phyloP scores from a whole-genome alignment of 495 filamentous ascomycete species.

The Viridothelium virens region DNA sequence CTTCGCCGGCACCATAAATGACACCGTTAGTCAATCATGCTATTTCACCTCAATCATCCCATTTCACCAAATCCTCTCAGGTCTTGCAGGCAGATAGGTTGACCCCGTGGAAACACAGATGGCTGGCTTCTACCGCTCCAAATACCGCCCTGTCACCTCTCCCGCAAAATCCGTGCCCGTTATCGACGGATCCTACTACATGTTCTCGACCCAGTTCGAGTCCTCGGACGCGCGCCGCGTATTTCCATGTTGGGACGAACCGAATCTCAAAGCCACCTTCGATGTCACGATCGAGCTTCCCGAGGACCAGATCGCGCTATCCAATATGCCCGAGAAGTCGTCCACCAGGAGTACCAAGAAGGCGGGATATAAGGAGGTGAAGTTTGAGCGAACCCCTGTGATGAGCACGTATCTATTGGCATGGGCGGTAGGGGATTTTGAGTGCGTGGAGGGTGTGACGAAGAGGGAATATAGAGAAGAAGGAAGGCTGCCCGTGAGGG shows the following conservation, averaged over 20 bases:
- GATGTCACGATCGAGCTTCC: constrained; percentile 89
- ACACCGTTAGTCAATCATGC: constrained; percentile 27
- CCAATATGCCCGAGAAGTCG: constrained; percentile 84
- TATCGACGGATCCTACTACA: constrained; percentile 70
- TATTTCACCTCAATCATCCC: constrained; percentile 31
- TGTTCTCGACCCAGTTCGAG: constrained; percentile 90
- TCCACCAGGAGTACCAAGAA: constrained; percentile 46
- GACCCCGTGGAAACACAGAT: constrained; percentile 31
- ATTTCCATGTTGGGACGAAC: constrained; percentile 97
- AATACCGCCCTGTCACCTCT: constrained; percentile 73
- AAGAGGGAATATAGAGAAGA: constrained; percentile 82
- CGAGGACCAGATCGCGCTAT: constrained; percentile 74
- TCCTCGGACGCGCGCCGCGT: constrained; percentile 88
- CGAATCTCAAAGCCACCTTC: constrained; percentile 91
- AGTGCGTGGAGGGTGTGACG: constrained; percentile 87
- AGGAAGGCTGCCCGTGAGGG: constrained; percentile 80
- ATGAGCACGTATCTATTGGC: constrained; percentile 96
- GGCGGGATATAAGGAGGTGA: constrained; percentile 64
- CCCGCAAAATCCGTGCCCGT: constrained; percentile 64
- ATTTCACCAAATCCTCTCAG: too few relatives aligned
- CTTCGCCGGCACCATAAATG: constrained; percentile 83
- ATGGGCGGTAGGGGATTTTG: constrained; percentile 95
- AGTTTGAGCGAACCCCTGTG: constrained; percentile 76
- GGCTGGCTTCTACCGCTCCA: constrained; percentile 92
- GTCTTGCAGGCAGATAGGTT: too few relatives aligned